phyloP scores from a whole-genome alignment of 2,329 filamentous ascomycete species.

The Nothophaeocryptopus gaeumannii region DNA sequence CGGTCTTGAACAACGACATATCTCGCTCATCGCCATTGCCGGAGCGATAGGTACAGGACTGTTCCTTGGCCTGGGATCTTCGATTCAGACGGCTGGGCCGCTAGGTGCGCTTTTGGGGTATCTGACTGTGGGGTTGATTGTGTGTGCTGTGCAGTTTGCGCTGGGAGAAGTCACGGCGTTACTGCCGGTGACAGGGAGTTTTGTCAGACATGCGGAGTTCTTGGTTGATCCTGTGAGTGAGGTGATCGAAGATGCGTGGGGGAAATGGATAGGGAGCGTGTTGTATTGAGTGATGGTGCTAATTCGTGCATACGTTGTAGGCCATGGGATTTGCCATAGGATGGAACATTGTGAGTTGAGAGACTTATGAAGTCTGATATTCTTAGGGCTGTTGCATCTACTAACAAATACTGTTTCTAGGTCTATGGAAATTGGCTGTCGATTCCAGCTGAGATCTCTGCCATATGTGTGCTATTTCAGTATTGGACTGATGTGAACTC shows the following conservation, averaged over 20 bases:
- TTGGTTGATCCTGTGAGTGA: conserved; percentile 48
- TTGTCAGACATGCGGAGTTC: conserved; percentile 51
- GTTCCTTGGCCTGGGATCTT: conserved; percentile 54
- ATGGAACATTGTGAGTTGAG: conserved; percentile 21
- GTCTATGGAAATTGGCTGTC: conserved; percentile 31
- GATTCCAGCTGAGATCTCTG: conserved; percentile 34
- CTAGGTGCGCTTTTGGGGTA: conserved; percentile 54
- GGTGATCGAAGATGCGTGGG: no score
- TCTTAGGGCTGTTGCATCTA: neutral
- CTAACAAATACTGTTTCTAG: neutral
- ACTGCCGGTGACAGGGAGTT: conserved; percentile 51
- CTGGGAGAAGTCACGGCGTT: conserved; percentile 53
- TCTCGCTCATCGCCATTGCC: conserved; percentile 66
- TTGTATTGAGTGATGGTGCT: no score
- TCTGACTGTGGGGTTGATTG: conserved; percentile 49
- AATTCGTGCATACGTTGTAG: no score
- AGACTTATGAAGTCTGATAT: neutral
- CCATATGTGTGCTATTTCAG: conserved; percentile 32
- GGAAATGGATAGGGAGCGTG: no score
- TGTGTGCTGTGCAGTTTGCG: conserved; percentile 51
- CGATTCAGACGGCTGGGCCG: conserved; percentile 52
- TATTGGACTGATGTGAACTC: conserved; percentile 35
- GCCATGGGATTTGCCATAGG: conserved; percentile 27
- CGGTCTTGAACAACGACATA: conserved; percentile 53
- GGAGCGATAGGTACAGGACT: conserved; percentile 71